A percentile compares a stretch with the other conserved stretches of the same genome.
Evolutionary conservation across 2,329 filamentous ascomycete genomes (phyloP).

Genomic region (Mariannaea sp.): DNA sequence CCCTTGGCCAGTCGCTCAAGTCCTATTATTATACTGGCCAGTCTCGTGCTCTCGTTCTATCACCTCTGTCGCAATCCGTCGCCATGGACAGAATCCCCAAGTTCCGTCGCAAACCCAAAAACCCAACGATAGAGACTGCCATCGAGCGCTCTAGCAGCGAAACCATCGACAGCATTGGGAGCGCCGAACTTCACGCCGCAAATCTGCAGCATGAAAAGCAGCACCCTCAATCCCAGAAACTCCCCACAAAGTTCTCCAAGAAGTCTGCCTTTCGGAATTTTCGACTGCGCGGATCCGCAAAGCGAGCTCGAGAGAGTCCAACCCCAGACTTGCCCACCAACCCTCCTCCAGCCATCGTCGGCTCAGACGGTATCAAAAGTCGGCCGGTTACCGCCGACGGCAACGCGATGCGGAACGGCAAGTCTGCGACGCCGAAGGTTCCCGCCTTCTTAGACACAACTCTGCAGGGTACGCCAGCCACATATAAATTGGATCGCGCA

Average conservation of each 20-base stretch:
- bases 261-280: constrained; percentile 51
- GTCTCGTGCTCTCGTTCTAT: constrained; percentile 9
- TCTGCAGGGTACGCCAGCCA: constrained; percentile 41
- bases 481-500: background rate
- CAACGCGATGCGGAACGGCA: constrained; percentile 24
- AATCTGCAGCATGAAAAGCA: constrained; percentile 30
- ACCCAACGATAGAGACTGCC: constrained; percentile 49
- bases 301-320: constrained; percentile 52
- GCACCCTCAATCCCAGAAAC: constrained; percentile 25
- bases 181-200: constrained; percentile 34
- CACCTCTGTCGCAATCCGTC: constrained; percentile 9
- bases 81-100: constrained; percentile 50
- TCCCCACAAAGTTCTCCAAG: constrained; percentile 35
- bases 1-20: too few relatives aligned
- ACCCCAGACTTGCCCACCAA: constrained; percentile 40
- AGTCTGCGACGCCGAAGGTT: constrained; percentile 33
- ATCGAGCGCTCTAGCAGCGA: constrained; percentile 42
- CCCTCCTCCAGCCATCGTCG: constrained; percentile 43
- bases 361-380: constrained; percentile 43
- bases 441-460: constrained; percentile 48
- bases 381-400: constrained; percentile 30
- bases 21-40: constrained; percentile 20
- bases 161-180: constrained; percentile 36
- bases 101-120: constrained; percentile 51
- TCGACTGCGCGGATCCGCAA: constrained; percentile 51